Conservation (phyloP, 148 eudicot species). For the Mesembryanthemum crystallinum region DNA sequence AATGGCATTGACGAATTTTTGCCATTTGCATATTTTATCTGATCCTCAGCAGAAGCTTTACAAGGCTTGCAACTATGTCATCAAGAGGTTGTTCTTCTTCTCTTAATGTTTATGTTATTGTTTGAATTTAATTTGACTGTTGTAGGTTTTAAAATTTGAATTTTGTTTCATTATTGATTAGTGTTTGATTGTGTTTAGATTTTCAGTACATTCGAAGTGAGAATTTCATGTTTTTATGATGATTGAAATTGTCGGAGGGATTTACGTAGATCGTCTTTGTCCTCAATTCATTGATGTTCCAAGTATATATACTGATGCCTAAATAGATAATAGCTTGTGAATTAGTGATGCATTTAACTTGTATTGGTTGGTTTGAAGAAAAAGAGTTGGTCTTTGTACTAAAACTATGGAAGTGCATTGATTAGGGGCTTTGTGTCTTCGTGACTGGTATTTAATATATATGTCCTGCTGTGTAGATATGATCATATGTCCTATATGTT, state of each 20-base stretch:
- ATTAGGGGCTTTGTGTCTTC: neutral
- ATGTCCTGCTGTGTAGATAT: neutral
- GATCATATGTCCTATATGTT: neutral
- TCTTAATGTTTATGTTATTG: neutral
- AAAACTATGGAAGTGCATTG: neutral
- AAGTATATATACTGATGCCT: too few relatives aligned
- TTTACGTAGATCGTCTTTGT: neutral
- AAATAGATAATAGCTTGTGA: neutral
- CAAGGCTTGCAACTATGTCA: constrained; percentile 49
- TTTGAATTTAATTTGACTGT: neutral
- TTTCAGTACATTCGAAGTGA: neutral
- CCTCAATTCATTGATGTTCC: neutral
- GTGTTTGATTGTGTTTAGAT: neutral
- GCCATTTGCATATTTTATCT: constrained; percentile 49
- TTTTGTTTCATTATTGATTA: neutral
- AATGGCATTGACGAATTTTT: constrained; percentile 54
- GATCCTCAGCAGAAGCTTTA: constrained; percentile 55
- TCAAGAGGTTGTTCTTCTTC: constrained; percentile 35
- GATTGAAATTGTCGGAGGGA: neutral
- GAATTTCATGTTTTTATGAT: neutral
- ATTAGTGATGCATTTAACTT: neutral
- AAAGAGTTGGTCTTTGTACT: neutral
- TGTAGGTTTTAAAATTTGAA: neutral
- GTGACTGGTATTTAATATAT: too few relatives aligned
- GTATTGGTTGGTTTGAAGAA: neutral